These are phyloP conservation scores for Lentinula edodes DNA, from an alignment of 768 basidiomycete genomes.

Conservation along the genomic window DNA sequence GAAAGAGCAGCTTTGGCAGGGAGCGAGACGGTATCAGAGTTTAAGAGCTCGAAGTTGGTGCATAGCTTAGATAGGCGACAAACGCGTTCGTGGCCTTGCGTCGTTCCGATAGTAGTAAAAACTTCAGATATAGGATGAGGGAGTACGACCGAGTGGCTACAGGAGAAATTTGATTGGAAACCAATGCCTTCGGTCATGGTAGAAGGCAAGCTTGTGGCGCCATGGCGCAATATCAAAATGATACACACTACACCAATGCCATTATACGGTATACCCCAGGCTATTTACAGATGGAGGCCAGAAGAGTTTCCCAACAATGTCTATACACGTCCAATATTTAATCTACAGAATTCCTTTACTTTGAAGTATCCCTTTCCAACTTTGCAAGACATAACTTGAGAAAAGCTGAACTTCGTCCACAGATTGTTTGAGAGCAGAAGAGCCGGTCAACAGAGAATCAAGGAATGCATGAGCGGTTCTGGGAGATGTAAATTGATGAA, in stretches of 20 bases:
- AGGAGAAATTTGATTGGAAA: conserved; percentile 23
- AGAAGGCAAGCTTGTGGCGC: background rate
- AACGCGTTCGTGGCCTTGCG: conserved; percentile 25
- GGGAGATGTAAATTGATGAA: conserved; percentile 80
- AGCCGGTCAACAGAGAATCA: conserved; percentile 51
- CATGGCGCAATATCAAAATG: background rate
- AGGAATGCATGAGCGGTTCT: conserved; percentile 61
- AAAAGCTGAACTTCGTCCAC: conserved; percentile 51
- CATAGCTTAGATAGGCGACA: conserved; percentile 24
- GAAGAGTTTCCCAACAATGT: no score
- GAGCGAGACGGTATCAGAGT: conserved; percentile 19
- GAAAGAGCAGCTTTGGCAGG: conserved; percentile 8
- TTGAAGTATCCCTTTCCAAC: conserved; percentile 68
- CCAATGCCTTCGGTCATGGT: background rate
- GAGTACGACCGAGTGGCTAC: conserved; percentile 21
- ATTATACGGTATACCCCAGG: no score
- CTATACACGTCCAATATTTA: no score
- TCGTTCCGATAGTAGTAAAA: conserved; percentile 21
- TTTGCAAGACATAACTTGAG: conserved; percentile 55
- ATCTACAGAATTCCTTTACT: conserved; percentile 54
- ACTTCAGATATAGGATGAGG: conserved; percentile 22
- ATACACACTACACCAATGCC: no score
- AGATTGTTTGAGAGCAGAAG: conserved; percentile 36
- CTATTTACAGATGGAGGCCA: no score
- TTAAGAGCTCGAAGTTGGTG: conserved; percentile 20